phyloP scores from a whole-genome alignment of 2,329 filamentous ascomycete species.

The Whalleya microplaca region DNA sequence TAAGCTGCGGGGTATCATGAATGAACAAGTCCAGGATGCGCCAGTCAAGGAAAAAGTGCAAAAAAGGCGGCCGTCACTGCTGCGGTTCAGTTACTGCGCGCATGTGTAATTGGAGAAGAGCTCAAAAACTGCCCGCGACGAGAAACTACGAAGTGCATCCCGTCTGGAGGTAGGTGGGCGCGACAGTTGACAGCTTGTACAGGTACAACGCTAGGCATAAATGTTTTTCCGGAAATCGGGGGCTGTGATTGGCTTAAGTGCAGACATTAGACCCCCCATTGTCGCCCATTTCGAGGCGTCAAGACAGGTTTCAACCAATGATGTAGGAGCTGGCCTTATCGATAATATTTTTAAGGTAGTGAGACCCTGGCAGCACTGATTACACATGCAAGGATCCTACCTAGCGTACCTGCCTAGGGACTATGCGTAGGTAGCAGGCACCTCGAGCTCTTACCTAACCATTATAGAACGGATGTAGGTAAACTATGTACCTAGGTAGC shows the following conservation, averaged over 20 bases:
- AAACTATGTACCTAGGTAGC: no score
- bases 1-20: constrained; percentile 32
- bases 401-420: no score
- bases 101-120: constrained; percentile 2
- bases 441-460: no score
- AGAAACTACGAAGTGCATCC: constrained; percentile 8
- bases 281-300: no score
- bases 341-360: no score
- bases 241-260: constrained; percentile 22
- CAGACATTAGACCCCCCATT: neutral
- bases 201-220: constrained; percentile 37
- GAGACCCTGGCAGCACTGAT: no score
- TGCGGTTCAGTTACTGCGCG: neutral
- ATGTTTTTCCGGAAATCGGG: constrained; percentile 26
- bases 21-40: constrained; percentile 16
- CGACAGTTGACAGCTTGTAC: constrained; percentile 30
- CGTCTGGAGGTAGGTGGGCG: constrained; percentile 30
- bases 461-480: no score
- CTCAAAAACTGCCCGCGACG: constrained; percentile 28
- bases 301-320: no score
- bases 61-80: constrained; percentile 2
- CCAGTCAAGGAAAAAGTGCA: constrained; percentile 15
- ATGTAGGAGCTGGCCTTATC: no score
- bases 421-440: no score
- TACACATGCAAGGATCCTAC: no score